Base-by-base conservation (phyloP, 371 early-diverging fungal species). In the Rhizopus stolonifer region DNA sequence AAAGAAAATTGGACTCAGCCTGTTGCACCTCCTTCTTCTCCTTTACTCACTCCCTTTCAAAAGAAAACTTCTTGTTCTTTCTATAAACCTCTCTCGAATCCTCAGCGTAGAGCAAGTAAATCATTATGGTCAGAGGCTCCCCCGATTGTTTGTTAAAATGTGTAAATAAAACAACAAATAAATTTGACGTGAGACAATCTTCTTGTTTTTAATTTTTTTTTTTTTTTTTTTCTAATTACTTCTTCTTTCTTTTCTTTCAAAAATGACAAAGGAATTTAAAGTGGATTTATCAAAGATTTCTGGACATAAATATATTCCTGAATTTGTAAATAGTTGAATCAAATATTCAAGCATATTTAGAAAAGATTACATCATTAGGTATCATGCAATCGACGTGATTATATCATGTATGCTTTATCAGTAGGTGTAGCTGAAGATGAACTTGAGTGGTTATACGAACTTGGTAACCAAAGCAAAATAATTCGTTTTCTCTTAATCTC, bases 361-460 rank as follows among this genome's bases (percentile, higher is more conserved):
- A n/a, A n/a, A n/a, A 43, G 18, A 43, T 4, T 10, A 0, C 21
- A 11, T 18, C 13, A 43, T 23, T 45, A 75, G 64, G 83, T 87
- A n/a, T 46, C 63, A 4, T 87, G 78, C 65, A 89, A 82, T 52
- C 68, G 82, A 5, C 78, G 88, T 10, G 90, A 89, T 63, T 74
- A 83, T 5, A 71, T 87, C 48, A 60, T 89, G 32, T 89, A 89
- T 56, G 87, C 88, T 3, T 59, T 86, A 18, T 80, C 87, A 1
- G 74, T 89, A 19, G 87, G 87, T 36, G 74, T 81, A 34, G 70
- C 72, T 24, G 74, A 74, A 25, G 61, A 65, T 47, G 87, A 89
- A 21, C 72, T 84, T 25, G 63, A 67, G 52, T 89, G 73, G 65
- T 65, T 83, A 14, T 89, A 86, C 61, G 90, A 89, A 63, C 70